Conservation (phyloP, 371 early-diverging fungal genomes). For the Pancytospora epiphaga region DNA sequence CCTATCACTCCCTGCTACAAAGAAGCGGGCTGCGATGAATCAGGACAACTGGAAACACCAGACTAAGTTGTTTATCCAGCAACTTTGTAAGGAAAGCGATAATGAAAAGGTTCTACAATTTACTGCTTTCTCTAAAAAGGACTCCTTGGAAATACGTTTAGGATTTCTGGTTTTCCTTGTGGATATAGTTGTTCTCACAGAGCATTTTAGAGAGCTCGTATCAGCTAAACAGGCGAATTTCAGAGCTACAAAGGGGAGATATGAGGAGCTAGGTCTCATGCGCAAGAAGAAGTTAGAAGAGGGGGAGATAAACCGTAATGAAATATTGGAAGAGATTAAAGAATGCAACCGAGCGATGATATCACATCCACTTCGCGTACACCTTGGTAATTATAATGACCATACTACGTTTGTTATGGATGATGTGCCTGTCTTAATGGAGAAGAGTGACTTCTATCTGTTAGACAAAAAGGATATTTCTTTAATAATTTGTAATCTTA, state of each 20-base stretch:
- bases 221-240: neutral
- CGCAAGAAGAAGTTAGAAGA: neutral
- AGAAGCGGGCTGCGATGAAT: neutral
- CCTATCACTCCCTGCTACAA: neutral
- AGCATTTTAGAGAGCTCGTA: neutral
- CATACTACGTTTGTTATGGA: neutral
- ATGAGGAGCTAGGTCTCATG: neutral
- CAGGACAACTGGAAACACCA: slow-evolving; percentile 5
- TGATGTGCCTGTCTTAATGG: neutral
- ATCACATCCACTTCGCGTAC: neutral
- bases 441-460: slow-evolving; percentile 1
- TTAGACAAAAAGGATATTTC: neutral
- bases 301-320: neutral
- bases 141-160: neutral
- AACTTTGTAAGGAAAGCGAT: neutral
- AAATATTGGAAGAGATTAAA: neutral
- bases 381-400: neutral
- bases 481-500: neutral
- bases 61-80: neutral
- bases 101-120: slow-evolving; percentile 2
- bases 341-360: neutral
- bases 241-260: neutral
- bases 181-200: neutral
- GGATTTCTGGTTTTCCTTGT: slow-evolving; percentile 6
- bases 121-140: neutral